A percentile compares a stretch with the other conserved stretches of the same genome.
Evolutionary conservation across 495 filamentous ascomycete genomes (phyloP).

Genomic region (Trichoderma orchidacearum): DNA sequence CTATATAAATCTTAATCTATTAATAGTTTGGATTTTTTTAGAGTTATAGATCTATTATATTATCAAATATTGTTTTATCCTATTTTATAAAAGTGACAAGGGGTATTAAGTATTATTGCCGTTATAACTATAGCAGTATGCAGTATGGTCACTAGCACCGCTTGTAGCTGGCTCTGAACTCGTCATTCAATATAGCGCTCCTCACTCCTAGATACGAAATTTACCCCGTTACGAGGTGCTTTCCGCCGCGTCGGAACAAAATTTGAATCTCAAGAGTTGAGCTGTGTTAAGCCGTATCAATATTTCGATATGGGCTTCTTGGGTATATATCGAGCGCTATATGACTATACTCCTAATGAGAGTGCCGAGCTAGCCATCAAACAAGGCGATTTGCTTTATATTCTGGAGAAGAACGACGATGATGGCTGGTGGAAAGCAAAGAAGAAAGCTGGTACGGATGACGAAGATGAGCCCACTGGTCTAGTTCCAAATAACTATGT

Average conservation of each 20-base stretch:
- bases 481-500: constrained; percentile 94
- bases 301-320: constrained; percentile 49
- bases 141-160: not conserved
- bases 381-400: constrained; percentile 84
- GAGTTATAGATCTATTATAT: too few relatives aligned
- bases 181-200: not conserved
- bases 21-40: too few relatives aligned
- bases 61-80: too few relatives aligned
- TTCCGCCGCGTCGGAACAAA: not conserved
- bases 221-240: not conserved
- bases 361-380: constrained; percentile 76
- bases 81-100: too few relatives aligned
- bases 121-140: not conserved
- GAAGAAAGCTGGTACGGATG: constrained; percentile 83
- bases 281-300: not conserved
- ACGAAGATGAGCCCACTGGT: constrained; percentile 89
- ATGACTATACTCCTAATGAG: constrained; percentile 84
- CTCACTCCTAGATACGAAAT: not conserved
- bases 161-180: not conserved
- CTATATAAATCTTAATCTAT: too few relatives aligned
- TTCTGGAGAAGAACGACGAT: constrained; percentile 78
- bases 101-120: too few relatives aligned
- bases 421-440: constrained; percentile 99
- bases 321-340: constrained; percentile 82
- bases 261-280: not conserved